Evolutionary conservation across 176 grass and related monocot genomes (phyloP).

Genomic region (Aegilops bicornis): DNA sequence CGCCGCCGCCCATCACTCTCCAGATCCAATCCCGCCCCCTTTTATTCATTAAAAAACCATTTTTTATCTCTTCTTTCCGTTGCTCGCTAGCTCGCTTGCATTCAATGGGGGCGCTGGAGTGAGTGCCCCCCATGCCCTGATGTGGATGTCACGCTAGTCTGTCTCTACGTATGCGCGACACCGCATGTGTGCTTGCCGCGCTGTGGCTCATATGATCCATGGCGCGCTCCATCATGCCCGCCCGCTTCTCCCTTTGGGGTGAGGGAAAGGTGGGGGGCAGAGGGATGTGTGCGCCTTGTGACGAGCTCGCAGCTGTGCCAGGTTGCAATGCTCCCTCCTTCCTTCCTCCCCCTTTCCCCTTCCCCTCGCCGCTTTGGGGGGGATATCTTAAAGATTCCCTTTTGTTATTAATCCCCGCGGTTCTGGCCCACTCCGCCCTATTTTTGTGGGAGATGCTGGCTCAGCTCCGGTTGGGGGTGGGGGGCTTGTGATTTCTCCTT

Average conservation of each 20-base stretch:
- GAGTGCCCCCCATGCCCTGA: constrained; percentile 49
- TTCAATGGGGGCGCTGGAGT: constrained; percentile 51
- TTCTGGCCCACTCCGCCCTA: constrained; percentile 41
- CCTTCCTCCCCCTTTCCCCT: constrained; percentile 8
- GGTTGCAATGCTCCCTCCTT: constrained; percentile 44
- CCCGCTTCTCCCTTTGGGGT: constrained; percentile 4
- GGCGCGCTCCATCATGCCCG: constrained; percentile 43
- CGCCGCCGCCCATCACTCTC: constrained; percentile 47
- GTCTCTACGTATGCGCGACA: neutral
- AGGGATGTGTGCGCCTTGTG: constrained; percentile 38
- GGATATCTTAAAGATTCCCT: constrained; percentile 35
- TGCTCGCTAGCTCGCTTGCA: constrained; percentile 22
- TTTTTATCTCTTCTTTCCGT: neutral
- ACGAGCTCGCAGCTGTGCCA: constrained; percentile 53
- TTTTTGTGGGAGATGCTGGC: constrained; percentile 47
- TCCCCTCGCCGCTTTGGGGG: neutral
- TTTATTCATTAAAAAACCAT: constrained; percentile 9
- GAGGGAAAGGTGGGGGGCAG: neutral
- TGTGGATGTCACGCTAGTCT: constrained; percentile 22
- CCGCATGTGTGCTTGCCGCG: constrained; percentile 43
- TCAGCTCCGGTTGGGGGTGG: neutral
- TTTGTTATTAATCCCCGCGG: constrained; percentile 39
- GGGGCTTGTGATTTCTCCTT: constrained; percentile 25
- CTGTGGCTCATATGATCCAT: constrained; percentile 51
- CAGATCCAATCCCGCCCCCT: constrained; percentile 34